Conservation (phyloP, 345 rosid species). For the Pistacia vera region DNA sequence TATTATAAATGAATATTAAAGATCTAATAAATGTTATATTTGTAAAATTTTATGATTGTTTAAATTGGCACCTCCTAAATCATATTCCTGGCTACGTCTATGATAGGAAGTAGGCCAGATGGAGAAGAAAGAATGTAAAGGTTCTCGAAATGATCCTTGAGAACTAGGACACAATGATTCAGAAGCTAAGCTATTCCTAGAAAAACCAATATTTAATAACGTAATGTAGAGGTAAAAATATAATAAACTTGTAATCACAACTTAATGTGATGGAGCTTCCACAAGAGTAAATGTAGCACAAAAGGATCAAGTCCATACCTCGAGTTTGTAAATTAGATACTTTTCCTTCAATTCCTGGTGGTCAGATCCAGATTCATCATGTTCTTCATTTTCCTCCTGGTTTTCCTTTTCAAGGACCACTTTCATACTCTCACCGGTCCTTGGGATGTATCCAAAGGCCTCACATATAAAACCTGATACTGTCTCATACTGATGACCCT, state of each 20-base stretch:
- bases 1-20: too few species aligned
- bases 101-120: too few species aligned
- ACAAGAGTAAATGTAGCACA: slow-evolving; percentile 1
- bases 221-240: neutral
- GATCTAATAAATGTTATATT: too few species aligned
- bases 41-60: too few species aligned
- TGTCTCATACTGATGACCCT: slow-evolving; percentile 98
- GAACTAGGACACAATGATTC: neutral
- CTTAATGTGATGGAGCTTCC: neutral
- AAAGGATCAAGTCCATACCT: slow-evolving; percentile 49
- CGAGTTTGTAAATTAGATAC: slow-evolving; percentile 77
- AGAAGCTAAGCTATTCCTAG: neutral
- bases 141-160: neutral
- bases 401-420: slow-evolving; percentile 80
- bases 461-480: slow-evolving; percentile 97
- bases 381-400: slow-evolving; percentile 68
- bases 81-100: too few species aligned
- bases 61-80: too few species aligned
- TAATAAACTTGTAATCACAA: neutral
- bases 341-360: slow-evolving; percentile 65
- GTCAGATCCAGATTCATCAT: slow-evolving; percentile 65
- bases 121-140: neutral
- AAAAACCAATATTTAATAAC: neutral
- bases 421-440: slow-evolving; percentile 88
- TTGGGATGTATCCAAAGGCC: slow-evolving; percentile 96